These are phyloP conservation scores for Oryza meyeriana DNA, from an alignment of 176 grass and related monocot genomes.

Conservation along the genomic window DNA sequence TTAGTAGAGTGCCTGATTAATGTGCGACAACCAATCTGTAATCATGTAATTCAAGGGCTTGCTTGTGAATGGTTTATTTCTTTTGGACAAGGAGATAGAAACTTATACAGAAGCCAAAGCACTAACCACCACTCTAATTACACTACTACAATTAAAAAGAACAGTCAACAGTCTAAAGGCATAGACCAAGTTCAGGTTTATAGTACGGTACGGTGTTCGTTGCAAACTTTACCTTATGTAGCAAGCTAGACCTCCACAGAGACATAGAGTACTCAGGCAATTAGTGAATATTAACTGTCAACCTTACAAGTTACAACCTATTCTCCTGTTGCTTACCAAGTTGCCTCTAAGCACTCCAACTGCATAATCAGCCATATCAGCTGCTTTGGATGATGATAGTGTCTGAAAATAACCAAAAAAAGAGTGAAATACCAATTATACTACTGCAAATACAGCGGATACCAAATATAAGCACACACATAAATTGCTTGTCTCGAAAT, in stretches of 20 bases:
- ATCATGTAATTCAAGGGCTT: not conserved
- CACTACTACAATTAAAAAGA: not conserved
- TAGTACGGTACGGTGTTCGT: not conserved
- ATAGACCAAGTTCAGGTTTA: not conserved
- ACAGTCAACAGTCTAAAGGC: not conserved
- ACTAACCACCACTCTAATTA: not conserved
- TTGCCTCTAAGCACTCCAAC: conserved; percentile 72
- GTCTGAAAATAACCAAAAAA: conserved; percentile 50
- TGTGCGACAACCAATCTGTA: not conserved
- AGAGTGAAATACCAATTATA: conserved; percentile 17
- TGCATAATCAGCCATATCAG: conserved; percentile 63
- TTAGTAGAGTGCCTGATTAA: not conserved
- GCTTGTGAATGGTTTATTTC: not conserved
- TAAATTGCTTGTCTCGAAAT: conserved; percentile 5
- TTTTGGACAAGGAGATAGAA: not conserved
- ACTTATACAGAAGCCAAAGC: conserved; percentile 11
- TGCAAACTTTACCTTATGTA: not conserved
- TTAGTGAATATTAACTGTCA: not conserved
- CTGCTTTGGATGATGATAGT: conserved; percentile 61
- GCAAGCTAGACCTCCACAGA: not conserved
- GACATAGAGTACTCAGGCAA: not conserved
- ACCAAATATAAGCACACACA: not conserved
- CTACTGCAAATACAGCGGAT: not conserved
- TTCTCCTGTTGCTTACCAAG: conserved; percentile 46
- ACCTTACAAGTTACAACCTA: not conserved